Base-by-base conservation (phyloP, 2,329 filamentous ascomycete species). In the Hypoxylon sp. region DNA sequence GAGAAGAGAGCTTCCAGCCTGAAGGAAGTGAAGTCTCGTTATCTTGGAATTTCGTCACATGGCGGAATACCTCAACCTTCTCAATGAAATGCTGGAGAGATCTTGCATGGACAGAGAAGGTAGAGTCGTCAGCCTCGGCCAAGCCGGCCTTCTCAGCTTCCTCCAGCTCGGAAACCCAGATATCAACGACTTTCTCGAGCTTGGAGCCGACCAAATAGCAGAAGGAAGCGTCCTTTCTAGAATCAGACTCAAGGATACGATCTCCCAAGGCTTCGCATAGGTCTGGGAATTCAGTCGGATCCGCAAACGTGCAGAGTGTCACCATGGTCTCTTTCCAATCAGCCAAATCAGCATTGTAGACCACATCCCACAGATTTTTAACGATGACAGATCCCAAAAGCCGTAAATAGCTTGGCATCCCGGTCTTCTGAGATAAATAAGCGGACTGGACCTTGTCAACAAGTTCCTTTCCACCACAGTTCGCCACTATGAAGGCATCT, bases 291-390 rank as follows among this genome's bases (percentile, higher is more conserved):
- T 99, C 95, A 39, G 88, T 87, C 46, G 94, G 91, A 68, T 96
- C 91, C 0, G 96, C 96, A 79, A 95, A 99, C 0, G 96, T 98
- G 85, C 96, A 99, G 57, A 99, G 83, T 0, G 94, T 92, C 27
- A 93, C 94, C 92, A 99, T 96, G 2, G 95, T 90, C 79, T 98
- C 96, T 81, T 96, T 98, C 96, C 96, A 99, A 80, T 96, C 92
- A 55, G 87, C 86, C 47, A 99, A 82, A 75, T 97, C 92, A 6
- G 95, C 96, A 75, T 99, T 99, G 81, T 98, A 93, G 6, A 98
- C 96, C 47, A 98, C 87, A 80, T 99, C 96, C 96, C 95, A 98
- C 1, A 99, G 85, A 75, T 99, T 97, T 84, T 98, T 98, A 67
- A 92, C 90, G 61, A 97, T 94, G 54, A 99, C 93, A 5, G 95